These are phyloP conservation scores for Eucalyptus tenuipes DNA, from an alignment of 345 rosid species.

Conservation along the genomic window DNA sequence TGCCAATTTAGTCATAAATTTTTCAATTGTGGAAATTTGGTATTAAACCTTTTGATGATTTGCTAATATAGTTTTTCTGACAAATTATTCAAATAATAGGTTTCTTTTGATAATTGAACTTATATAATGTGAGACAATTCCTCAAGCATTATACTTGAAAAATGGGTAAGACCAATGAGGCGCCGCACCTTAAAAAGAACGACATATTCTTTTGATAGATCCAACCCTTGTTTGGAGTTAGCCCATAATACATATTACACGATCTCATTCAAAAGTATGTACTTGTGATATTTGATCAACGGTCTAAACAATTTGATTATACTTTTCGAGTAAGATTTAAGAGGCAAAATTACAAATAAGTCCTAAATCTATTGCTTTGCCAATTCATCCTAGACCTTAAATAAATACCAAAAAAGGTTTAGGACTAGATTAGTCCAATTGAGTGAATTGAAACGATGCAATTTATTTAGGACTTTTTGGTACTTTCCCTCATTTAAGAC, in stretches of 20 bases:
- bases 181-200: neutral
- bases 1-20: rapidly evolving
- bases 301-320: neutral
- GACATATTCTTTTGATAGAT: too few relatives aligned
- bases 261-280: neutral
- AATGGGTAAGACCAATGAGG: neutral
- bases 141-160: neutral
- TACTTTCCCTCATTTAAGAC: neutral
- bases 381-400: neutral
- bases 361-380: neutral
- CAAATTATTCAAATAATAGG: too few relatives aligned
- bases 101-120: neutral
- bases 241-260: neutral
- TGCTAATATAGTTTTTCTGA: rapidly evolving
- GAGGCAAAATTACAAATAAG: neutral
- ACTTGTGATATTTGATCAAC: neutral
- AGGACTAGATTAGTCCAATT: neutral
- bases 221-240: neutral
- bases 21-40: too few relatives aligned
- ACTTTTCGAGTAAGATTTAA: neutral
- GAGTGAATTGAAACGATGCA: too few relatives aligned
- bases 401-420: too few relatives aligned
- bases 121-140: neutral
- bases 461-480: neutral
- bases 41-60: too few relatives aligned